Base-by-base conservation (phyloP, 176 grass and related monocot species). In the Triticum turgidum region DNA sequence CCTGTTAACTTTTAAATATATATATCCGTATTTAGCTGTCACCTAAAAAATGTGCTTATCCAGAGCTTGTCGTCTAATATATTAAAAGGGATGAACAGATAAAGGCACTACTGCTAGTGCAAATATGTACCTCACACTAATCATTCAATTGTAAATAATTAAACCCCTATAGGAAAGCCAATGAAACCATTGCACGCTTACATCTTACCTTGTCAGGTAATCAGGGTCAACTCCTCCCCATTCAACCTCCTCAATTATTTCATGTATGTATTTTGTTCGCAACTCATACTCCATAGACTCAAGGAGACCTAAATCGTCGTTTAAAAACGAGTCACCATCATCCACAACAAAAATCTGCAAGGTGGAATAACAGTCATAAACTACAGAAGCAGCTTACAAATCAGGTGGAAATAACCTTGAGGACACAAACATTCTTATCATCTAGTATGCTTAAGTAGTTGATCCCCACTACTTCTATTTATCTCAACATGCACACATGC, bases 281-380 rank as follows among this genome's bases (percentile, higher is more conserved):
- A 83, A 70, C 24, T 96, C 85, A 13, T 91, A 98, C 88, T 98
- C 97, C 61, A 98, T 86, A 73, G 94, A 94, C 79, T 98, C 97
- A 2, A 98, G 85, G 71, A 98, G 94, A 81, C 61, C 77, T 84
- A 98, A 79, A 92, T 98, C 97, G 79, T 98, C 89, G 54, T 90
- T 85, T 81, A 96, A 83, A 92, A 98, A 94, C 17, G 89, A 86
- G 54, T 83, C 90, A 54, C 90, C 97, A 77, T 98, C 77, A 29
- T 86, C 88, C 54, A 96, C 85, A 80, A 89, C 83, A 84, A 96
- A 94, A 73, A 98, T 87, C 97, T 98, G 92, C 73, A 85, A 92
- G 66, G 61, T 30, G 13, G 65, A 73, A 49, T 61, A 84, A 61
- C 27, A 61, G 24, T 76, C 82, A 76, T 75, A 61, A 75, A 56